These are phyloP conservation scores for Colletotrichum ledebouriae DNA, from an alignment of 2,329 filamentous ascomycete species.

Conservation along the genomic window DNA sequence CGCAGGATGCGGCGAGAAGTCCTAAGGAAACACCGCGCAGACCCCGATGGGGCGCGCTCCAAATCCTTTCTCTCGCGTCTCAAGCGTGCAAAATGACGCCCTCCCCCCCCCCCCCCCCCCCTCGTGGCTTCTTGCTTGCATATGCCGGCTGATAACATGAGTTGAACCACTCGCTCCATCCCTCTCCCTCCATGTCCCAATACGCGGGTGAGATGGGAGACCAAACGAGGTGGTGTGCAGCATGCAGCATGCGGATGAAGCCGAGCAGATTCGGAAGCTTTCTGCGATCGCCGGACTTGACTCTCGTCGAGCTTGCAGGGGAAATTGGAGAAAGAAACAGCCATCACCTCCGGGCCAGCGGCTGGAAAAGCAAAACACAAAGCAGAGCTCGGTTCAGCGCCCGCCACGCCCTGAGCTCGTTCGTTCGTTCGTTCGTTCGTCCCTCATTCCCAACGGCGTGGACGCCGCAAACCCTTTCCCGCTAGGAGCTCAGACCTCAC, in stretches of 20 bases:
- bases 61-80: not conserved
- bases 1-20: too few species aligned
- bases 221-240: slow-evolving; percentile 2
- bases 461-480: slow-evolving; percentile 6
- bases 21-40: too few species aligned
- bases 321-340: not conserved
- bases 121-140: not conserved
- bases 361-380: slow-evolving; percentile 7
- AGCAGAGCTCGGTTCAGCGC: slow-evolving; percentile 4
- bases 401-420: not conserved
- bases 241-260: slow-evolving; percentile 18
- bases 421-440: not conserved
- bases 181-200: not conserved
- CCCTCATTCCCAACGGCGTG: not conserved
- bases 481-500: slow-evolving; percentile 17
- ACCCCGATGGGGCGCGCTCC: not conserved
- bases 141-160: slow-evolving; percentile 12
- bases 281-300: not conserved
- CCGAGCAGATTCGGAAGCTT: slow-evolving; percentile 4
- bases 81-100: slow-evolving; percentile 8
- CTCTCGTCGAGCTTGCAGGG: not conserved
- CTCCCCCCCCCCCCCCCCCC: not conserved
- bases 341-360: not conserved
- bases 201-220: slow-evolving; percentile 8
- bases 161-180: slow-evolving; percentile 5